Evolutionary conservation across 371 early-diverging fungal genomes (phyloP), one percentile per base, ranked within the genome.

Genomic region (Quaeritorhiza haematococci): DNA sequence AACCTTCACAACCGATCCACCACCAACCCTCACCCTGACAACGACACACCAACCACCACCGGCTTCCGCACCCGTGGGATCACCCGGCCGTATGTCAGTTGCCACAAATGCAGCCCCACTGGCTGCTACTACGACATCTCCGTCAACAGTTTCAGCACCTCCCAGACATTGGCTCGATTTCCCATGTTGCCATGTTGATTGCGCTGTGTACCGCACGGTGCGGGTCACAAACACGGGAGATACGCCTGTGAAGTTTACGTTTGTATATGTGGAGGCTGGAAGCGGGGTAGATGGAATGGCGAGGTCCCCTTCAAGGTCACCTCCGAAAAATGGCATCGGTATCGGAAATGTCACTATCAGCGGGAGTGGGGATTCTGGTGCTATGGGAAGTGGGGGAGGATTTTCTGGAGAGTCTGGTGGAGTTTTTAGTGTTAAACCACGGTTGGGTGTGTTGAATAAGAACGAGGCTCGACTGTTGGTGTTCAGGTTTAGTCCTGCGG

Each of bases 101-200:
- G n/a, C n/a, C n/a, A n/a, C n/a, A n/a, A n/a, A n/a, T n/a, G n/a
- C n/a, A n/a, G n/a, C n/a, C n/a, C n/a, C n/a, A n/a, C n/a, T n/a
- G n/a, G n/a, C n/a, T n/a, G n/a, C n/a, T n/a, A n/a, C n/a, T n/a
- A n/a, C n/a, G n/a, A n/a, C n/a, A n/a, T n/a, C n/a, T n/a, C n/a
- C n/a, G n/a, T n/a, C n/a, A n/a, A n/a, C n/a, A n/a, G n/a, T n/a
- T n/a, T n/a, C n/a, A n/a, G n/a, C n/a, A n/a, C n/a, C n/a, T n/a
- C n/a, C n/a, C n/a, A n/a, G n/a, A n/a, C n/a, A n/a, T 0, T 61
- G 68, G 8, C 56, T 75, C n/a, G 72, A 70, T 27, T 75, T 75
- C 47, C 71, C 73, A 0, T 43, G 69, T 10, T 72, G 73, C 57
- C 64, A 72, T 58, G 71, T 72, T 15, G 76, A 72, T 56, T 61